phyloP scores from a whole-genome alignment of 176 grass and related monocot species.

The Oryza longistaminata region DNA sequence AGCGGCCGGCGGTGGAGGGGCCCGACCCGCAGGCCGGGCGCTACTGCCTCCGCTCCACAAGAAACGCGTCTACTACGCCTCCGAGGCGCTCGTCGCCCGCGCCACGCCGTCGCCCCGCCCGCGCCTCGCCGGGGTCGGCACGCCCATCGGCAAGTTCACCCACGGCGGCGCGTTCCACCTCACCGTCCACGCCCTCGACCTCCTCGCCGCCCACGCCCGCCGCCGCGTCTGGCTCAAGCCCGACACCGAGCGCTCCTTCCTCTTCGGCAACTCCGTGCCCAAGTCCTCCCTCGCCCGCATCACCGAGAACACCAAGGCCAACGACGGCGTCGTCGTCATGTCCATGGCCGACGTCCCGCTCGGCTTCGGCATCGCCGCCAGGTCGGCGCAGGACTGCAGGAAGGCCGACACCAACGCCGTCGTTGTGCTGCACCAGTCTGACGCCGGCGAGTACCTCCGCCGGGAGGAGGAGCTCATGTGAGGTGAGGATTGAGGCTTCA shows the following conservation, averaged over 20 bases:
- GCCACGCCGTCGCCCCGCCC: constrained; percentile 56
- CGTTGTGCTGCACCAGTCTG: constrained; percentile 74
- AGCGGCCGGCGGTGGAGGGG: constrained; percentile 70
- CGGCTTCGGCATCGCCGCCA: constrained; percentile 67
- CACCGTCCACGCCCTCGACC: constrained; percentile 78
- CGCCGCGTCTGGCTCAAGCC: constrained; percentile 91
- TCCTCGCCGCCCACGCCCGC: constrained; percentile 83
- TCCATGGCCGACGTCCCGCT: constrained; percentile 87
- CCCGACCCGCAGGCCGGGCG: constrained; percentile 53
- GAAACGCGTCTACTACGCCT: constrained; percentile 85
- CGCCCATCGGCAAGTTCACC: constrained; percentile 84
- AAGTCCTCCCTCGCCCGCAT: constrained; percentile 85
- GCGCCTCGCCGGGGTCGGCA: constrained; percentile 67
- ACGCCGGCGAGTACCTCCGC: constrained; percentile 79
- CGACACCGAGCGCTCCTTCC: constrained; percentile 77
- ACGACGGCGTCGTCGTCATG: constrained; percentile 78
- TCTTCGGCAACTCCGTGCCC: constrained; percentile 87
- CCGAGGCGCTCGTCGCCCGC: constrained; percentile 71
- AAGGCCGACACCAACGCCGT: constrained; percentile 80
- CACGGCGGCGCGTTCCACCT: constrained; percentile 80
- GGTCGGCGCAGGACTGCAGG: constrained; percentile 78
- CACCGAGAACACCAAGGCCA: constrained; percentile 74
- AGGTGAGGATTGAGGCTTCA: constrained; percentile 14
- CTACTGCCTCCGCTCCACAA: constrained; percentile 90
- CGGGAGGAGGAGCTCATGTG: constrained; percentile 76